These are phyloP conservation scores for Elongisporangium prolatum DNA, from an alignment of 352 stramenopile species.

Conservation along the genomic window DNA sequence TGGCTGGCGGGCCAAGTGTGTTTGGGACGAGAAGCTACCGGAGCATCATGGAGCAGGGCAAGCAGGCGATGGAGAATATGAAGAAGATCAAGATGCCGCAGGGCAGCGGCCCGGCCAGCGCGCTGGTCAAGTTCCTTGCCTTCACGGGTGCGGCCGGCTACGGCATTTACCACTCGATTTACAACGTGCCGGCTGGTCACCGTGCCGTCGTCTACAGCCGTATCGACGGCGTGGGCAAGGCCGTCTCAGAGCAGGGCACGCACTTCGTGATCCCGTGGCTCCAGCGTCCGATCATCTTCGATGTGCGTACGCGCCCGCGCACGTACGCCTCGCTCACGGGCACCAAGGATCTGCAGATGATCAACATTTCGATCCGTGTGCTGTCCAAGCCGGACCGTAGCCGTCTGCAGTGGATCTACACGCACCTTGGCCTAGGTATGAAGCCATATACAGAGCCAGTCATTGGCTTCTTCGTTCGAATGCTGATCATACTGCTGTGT, in stretches of 20 bases:
- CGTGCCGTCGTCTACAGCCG: constrained; percentile 89
- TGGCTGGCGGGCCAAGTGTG: constrained; percentile 16
- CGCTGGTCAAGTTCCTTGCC: constrained; percentile 58
- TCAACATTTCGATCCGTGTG: constrained; percentile 98
- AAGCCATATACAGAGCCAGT: not conserved
- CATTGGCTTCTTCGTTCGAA: not conserved
- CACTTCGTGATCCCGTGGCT: constrained; percentile 98
- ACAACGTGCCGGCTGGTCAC: constrained; percentile 87
- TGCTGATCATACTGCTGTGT: constrained; percentile 5
- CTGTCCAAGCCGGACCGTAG: constrained; percentile 94
- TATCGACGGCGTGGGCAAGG: constrained; percentile 76
- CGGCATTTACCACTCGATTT: constrained; percentile 80
- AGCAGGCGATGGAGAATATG: constrained; percentile 86
- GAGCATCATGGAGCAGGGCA: constrained; percentile 73
- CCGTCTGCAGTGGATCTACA: constrained; percentile 96
- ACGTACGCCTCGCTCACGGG: constrained; percentile 91
- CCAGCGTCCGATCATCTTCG: constrained; percentile 95
- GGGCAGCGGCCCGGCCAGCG: constrained; percentile 42
- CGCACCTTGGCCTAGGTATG: constrained; percentile 89
- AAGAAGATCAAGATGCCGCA: constrained; percentile 87
- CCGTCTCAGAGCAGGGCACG: constrained; percentile 90
- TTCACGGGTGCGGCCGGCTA: constrained; percentile 65
- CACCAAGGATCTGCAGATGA: constrained; percentile 99
- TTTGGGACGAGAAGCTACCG: constrained; percentile 12
- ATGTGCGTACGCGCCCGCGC: constrained; percentile 90